A percentile compares a stretch with the other conserved stretches of the same genome.
Conservation (phyloP, 2,329 filamentous ascomycete genomes). For the Kalmusia sp. region DNA sequence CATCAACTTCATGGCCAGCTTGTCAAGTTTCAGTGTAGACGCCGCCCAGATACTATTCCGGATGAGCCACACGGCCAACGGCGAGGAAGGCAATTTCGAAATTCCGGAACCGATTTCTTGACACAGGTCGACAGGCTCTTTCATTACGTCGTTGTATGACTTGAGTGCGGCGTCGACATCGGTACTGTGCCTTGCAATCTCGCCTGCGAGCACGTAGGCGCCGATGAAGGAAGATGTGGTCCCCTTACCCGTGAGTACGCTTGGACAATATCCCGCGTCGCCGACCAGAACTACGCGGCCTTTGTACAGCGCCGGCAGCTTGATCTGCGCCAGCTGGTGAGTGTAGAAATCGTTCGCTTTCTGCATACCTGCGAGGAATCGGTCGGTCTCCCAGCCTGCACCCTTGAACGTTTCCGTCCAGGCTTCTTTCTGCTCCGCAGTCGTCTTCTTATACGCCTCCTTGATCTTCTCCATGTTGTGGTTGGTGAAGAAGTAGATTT, state of each 20-base stretch:
- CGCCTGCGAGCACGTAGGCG: slow-evolving; percentile 45
- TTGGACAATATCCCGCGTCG: slow-evolving; percentile 43
- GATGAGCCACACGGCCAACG: slow-evolving; percentile 41
- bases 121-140: slow-evolving; percentile 23
- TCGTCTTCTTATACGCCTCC: slow-evolving; percentile 19
- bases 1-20: slow-evolving; percentile 38
- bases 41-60: slow-evolving; percentile 37
- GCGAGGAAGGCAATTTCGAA: slow-evolving; percentile 32
- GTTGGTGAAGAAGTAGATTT: slow-evolving; percentile 48
- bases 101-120: slow-evolving; percentile 19
- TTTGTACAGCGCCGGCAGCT: slow-evolving; percentile 50
- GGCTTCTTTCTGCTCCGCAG: slow-evolving; percentile 48
- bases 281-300: slow-evolving; percentile 43
- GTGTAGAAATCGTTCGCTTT: slow-evolving; percentile 54
- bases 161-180: slow-evolving; percentile 27
- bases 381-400: slow-evolving; percentile 52
- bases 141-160: slow-evolving; percentile 28
- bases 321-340: slow-evolving; percentile 53
- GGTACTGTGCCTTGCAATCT: slow-evolving; percentile 22
- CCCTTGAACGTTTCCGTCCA: slow-evolving; percentile 49
- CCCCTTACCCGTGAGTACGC: slow-evolving; percentile 26
- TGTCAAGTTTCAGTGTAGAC: slow-evolving; percentile 46
- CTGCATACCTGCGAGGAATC: slow-evolving; percentile 51
- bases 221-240: slow-evolving; percentile 41
- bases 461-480: slow-evolving; percentile 30